phyloP scores from a whole-genome alignment of 2,329 filamentous ascomycete genomes.

The Rutstroemia sp. region DNA sequence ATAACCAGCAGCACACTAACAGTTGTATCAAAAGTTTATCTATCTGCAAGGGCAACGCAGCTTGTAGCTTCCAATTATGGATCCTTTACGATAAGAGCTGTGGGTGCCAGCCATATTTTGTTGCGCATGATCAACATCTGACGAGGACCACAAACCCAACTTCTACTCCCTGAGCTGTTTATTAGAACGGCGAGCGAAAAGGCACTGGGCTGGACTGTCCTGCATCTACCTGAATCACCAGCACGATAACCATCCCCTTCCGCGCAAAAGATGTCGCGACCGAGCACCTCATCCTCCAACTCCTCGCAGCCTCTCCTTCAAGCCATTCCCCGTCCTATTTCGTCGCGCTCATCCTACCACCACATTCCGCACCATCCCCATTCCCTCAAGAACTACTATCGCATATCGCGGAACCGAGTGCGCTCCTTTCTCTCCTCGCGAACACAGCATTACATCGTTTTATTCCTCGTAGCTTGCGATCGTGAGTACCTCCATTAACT shows the following conservation, averaged over 20 bases:
- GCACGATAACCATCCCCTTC: too few relatives aligned
- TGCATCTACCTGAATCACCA: too few relatives aligned
- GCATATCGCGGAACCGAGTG: background rate
- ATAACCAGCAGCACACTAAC: too few relatives aligned
- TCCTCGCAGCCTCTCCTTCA: conserved; percentile 3
- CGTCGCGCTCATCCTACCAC: conserved; percentile 6
- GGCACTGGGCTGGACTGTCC: too few relatives aligned
- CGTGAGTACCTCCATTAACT: conserved; percentile 11
- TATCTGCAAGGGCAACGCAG: background rate
- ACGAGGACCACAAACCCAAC: background rate
- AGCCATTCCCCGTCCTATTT: conserved; percentile 1
- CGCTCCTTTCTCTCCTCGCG: conserved; percentile 34
- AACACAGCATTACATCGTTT: conserved; percentile 41
- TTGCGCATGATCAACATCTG: background rate
- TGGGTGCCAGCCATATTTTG: background rate
- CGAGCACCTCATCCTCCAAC: background rate
- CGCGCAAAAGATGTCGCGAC: conserved; percentile 1
- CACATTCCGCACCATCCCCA: background rate
- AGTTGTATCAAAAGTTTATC: background rate
- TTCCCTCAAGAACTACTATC: background rate
- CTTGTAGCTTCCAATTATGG: conserved; percentile 3
- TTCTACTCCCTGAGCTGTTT: background rate
- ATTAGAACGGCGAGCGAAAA: too few relatives aligned
- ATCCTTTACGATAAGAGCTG: background rate
- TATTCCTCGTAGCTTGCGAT: conserved; percentile 42